Evolutionary conservation across 176 grass and related monocot species (phyloP).

Genomic region (Eleusine coracana): DNA sequence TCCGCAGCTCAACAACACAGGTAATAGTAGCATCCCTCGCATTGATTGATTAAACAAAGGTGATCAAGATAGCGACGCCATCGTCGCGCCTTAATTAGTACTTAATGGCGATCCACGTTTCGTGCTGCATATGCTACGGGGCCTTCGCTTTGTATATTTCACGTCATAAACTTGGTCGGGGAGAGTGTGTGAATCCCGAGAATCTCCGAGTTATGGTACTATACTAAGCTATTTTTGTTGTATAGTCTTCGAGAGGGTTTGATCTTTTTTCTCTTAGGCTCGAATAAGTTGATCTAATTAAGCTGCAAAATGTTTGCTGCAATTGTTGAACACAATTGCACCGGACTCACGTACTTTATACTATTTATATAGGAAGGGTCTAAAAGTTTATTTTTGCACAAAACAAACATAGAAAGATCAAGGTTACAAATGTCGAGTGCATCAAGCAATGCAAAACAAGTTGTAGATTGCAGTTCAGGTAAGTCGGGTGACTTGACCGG

Average conservation of each 20-base stretch:
- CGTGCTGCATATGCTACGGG: slow-evolving; percentile 48
- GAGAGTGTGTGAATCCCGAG: slow-evolving; percentile 38
- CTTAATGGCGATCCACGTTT: slow-evolving; percentile 58
- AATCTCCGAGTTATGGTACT: not conserved
- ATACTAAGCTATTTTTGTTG: not conserved
- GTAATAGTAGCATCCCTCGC: not conserved
- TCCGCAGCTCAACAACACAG: slow-evolving; percentile 38
- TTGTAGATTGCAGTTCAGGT: not conserved
- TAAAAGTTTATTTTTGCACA: not conserved
- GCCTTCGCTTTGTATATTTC: not conserved
- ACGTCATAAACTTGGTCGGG: slow-evolving; percentile 37
- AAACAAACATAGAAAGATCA: not conserved
- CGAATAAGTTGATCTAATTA: not conserved
- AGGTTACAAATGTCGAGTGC: not conserved
- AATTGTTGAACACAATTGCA: not conserved
- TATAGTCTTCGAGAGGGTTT: not conserved
- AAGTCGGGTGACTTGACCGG: slow-evolving; percentile 41
- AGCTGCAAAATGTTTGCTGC: not conserved
- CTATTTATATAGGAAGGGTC: too few species aligned
- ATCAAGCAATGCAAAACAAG: not conserved
- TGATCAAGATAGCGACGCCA: slow-evolving; percentile 22
- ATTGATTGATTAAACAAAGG: slow-evolving; percentile 45
- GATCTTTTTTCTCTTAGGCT: not conserved
- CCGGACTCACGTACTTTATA: not conserved
- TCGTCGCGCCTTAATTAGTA: slow-evolving; percentile 43